Conservation (phyloP, 2,329 filamentous ascomycete species). For the Phialocephala subalpina region DNA sequence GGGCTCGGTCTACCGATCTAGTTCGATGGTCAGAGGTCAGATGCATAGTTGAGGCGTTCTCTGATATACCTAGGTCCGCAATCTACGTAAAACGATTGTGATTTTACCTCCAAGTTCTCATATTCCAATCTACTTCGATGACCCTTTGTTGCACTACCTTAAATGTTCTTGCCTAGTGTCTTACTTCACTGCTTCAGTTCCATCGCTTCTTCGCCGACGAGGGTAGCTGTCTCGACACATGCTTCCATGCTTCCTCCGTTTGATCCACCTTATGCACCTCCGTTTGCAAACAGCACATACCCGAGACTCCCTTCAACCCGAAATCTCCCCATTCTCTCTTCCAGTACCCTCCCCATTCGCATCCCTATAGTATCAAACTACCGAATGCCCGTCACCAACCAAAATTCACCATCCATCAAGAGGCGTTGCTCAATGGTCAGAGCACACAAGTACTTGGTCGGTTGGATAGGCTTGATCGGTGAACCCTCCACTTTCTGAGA, state of each 20-base stretch:
- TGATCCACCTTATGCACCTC: background rate
- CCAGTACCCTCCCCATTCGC: background rate
- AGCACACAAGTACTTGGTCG: background rate
- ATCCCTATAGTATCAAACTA: background rate
- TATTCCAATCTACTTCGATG: background rate
- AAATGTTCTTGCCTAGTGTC: too few species aligned
- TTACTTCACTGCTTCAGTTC: background rate
- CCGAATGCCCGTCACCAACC: background rate
- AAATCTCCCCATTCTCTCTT: background rate
- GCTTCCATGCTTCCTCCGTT: background rate
- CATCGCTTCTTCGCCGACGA: background rate
- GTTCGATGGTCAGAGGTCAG: background rate
- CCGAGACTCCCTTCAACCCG: too few species aligned
- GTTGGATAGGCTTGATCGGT: too few species aligned
- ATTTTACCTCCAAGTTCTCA: background rate
- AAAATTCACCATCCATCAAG: background rate
- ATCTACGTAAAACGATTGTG: background rate
- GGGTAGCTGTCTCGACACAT: background rate
- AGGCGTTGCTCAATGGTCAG: background rate
- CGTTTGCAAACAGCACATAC: background rate
- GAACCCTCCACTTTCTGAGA: background rate
- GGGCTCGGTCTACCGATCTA: background rate
- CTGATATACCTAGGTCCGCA: background rate
- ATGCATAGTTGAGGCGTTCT: slow-evolving; percentile 7
- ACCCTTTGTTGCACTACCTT: background rate